These are phyloP conservation scores for Acorus calamus DNA, from an alignment of 106 monocot genomes.

Conservation along the genomic window DNA sequence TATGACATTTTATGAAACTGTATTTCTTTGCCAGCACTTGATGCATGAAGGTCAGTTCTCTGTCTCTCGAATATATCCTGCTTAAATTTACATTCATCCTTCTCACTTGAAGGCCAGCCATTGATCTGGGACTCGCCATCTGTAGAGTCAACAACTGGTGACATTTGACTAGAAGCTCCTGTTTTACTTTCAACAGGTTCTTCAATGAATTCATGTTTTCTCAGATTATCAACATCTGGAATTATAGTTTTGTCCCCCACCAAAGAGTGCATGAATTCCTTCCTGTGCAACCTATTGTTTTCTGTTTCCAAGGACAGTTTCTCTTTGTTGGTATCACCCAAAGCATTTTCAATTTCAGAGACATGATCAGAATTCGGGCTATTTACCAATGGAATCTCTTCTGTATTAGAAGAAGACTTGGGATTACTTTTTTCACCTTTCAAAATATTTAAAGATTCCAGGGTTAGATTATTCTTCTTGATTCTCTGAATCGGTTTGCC, in stretches of 20 bases:
- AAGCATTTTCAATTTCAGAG: background rate
- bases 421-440: background rate
- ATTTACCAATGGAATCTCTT: background rate
- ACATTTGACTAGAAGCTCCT: too few species aligned
- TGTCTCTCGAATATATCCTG: too few species aligned
- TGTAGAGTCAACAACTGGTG: too few species aligned
- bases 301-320: background rate
- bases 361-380: background rate
- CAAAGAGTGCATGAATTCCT: background rate
- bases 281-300: background rate
- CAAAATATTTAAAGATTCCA: background rate
- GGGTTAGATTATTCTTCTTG: background rate
- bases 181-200: too few species aligned
- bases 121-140: too few species aligned
- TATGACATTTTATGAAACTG: too few species aligned
- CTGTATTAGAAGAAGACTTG: background rate
- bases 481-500: background rate
- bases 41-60: too few species aligned
- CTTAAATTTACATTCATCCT: too few species aligned
- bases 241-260: too few species aligned
- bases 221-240: background rate
- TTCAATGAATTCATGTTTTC: background rate
- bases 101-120: too few species aligned
- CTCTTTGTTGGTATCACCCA: background rate
- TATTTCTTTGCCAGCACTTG: too few species aligned